Evolutionary conservation across 306 rosid genomes (phyloP), one percentile per base, ranked within the genome.

Genomic region (Castanea sativa): DNA sequence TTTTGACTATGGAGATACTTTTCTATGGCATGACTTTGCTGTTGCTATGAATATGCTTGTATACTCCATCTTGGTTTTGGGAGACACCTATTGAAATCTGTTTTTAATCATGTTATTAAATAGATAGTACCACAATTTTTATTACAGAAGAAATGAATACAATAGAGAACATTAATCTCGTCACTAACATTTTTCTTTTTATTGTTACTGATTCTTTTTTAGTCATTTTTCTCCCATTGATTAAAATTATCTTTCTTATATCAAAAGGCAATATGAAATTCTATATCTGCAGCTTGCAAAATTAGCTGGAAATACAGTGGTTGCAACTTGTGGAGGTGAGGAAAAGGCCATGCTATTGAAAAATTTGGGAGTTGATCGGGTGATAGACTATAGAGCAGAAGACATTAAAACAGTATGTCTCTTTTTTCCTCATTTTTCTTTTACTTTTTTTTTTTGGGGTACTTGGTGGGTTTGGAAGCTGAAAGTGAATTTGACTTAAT

Each of bases 321-420:
- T 94, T 83, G 99, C 99, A 78, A 92, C 99, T 60, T 94, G 99
- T 85, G 97, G 97, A 81, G 97, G 99, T 73, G 84, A 77, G 71
- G 89, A 86, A 76, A 94, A 94, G 82, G 95, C 94, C 80, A 84
- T 80, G 83, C 95, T 91, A 85, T 80, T 94, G 83, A 92, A 89
- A 88, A 89, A 91, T 30, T 84, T 91, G 91, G 99, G 97, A 81
- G 97, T 87, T 70, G 95, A 94, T 86, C 91, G 97, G 80, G 92
- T 94, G 86, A 92, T 94, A 86, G 97, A 94, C 80, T 94, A 92
- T 69, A 90, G 74, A 79, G 81, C 86, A 74, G 99, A 92, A 90
- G 97, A 94, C 79, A 78, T 92, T 52, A 91, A 92, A 91, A 83
- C 92, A 12, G 99, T 94, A 94, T 5, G 63, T 69, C 53, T 80